Percentiles rank a stretch among this genome's conserved stretches.
Conservation (phyloP, 345 rosid species). For the Salix brachista region DNA sequence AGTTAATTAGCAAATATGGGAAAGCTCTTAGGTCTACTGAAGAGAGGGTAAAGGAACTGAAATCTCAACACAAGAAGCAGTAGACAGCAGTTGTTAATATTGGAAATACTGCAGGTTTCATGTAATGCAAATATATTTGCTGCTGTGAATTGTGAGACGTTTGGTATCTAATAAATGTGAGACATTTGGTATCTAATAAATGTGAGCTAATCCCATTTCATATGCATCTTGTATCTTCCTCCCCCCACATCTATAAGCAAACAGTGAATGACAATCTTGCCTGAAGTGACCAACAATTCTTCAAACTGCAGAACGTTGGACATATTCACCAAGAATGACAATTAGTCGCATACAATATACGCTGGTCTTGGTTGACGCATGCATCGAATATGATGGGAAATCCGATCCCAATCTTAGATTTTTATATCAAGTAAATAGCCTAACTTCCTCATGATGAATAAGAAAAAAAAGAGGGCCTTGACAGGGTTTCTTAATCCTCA, state of each 20-base stretch:
- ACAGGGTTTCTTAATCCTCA: background rate
- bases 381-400: too few relatives aligned
- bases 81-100: slow-evolving; percentile 24
- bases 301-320: background rate
- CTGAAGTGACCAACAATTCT: background rate
- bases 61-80: slow-evolving; percentile 48
- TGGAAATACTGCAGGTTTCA: slow-evolving; percentile 19
- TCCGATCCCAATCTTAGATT: background rate
- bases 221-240: background rate
- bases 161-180: background rate
- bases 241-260: background rate
- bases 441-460: background rate
- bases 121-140: slow-evolving; percentile 2
- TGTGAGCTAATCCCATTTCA: background rate
- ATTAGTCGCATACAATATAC: too few relatives aligned
- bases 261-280: background rate
- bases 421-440: background rate
- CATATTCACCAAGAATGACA: too few relatives aligned
- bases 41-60: slow-evolving; percentile 79
- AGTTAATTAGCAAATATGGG: slow-evolving; percentile 69
- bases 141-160: background rate
- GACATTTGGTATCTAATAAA: background rate
- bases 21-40: slow-evolving; percentile 74
- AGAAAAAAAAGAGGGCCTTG: background rate
- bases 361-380: too few relatives aligned